Evolutionary conservation across 768 basidiomycete species (phyloP), one percentile per base, ranked within the genome.

Genomic region (Tremella yokohamensis): DNA sequence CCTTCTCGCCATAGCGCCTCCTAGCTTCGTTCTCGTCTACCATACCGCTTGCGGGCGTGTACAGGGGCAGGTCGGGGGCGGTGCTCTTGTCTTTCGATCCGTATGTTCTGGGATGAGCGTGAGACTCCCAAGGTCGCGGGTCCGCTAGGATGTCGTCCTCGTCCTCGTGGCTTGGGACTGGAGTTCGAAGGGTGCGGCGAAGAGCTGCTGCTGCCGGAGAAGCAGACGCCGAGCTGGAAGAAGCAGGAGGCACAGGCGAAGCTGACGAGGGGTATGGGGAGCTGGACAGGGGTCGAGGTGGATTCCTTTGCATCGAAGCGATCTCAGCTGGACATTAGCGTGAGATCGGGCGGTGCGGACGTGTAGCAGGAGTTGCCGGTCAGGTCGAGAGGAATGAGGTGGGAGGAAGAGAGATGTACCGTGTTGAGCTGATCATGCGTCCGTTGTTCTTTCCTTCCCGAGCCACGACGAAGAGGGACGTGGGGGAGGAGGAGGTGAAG

Each of bases 91-190:
- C 15, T 18, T 0, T 34, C 51, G 68, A 64, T 1, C 68, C 70
- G 68, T 72, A 69, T n/a, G 51, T 54, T 26, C 62, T 58, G 8
- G 52, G 29, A 40, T 60, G 50, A 18, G 49, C 45, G 50, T 62
- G 48, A 1, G 63, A 63, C 60, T 72, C 70, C 70, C 70, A 72
- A 49, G 70, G 70, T 53, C 66, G 52, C 6, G 70, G 70, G 54
- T 72, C 68, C 18, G 64, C 53, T 8, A 69, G 26, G 24, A 68
- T 64, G 26, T 65, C 64, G 44, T 53, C 56, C 19, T 55, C 48
- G 22, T 20, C 18, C 37, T 37, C 42, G 8, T 34, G 29, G 2
- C 34, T 11, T 15, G 7, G 56, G 6, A 18, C 16, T 9, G 19
- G 49, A 7, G 40, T 54, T 3, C 40, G 38, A 12, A 54, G 25